phyloP scores from a whole-genome alignment of 345 rosid species.

The Hibiscus tridactylites region DNA sequence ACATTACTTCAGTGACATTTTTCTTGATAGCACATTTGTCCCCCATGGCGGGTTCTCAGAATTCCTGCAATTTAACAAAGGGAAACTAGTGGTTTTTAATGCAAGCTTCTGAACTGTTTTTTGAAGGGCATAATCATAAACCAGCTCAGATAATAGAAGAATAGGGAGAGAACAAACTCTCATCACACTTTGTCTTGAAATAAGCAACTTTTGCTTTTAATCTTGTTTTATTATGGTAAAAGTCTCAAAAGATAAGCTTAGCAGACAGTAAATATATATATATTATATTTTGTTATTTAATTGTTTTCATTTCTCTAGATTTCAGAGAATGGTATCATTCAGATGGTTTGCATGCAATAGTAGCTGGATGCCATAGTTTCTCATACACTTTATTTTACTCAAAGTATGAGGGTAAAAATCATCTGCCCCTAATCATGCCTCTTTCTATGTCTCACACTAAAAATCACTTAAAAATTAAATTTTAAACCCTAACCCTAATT shows the following conservation, averaged over 20 bases:
- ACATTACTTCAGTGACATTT: constrained; percentile 45
- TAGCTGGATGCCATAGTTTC: neutral
- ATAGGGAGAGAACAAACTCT: neutral
- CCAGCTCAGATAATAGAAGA: neutral
- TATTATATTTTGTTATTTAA: no score
- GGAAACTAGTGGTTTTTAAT: neutral
- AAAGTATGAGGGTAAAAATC: no score
- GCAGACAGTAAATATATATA: no score
- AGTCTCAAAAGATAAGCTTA: no score
- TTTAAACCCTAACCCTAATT: no score
- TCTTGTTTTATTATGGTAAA: neutral
- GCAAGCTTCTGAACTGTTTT: neutral
- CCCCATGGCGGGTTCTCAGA: constrained; percentile 21
- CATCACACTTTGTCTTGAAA: neutral
- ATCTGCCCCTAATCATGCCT: no score
- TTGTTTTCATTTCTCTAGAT: no score
- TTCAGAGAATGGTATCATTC: neutral
- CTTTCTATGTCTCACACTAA: no score
- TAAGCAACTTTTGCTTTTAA: neutral
- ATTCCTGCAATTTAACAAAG: constrained; percentile 1
- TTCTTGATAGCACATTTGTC: constrained; percentile 36
- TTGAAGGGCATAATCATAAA: neutral
- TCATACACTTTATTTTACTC: no score
- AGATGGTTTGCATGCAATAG: neutral
- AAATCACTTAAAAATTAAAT: no score